Evolutionary conservation across 2,329 filamentous ascomycete species (phyloP).

Genomic region (Exophiala aquamarina): DNA sequence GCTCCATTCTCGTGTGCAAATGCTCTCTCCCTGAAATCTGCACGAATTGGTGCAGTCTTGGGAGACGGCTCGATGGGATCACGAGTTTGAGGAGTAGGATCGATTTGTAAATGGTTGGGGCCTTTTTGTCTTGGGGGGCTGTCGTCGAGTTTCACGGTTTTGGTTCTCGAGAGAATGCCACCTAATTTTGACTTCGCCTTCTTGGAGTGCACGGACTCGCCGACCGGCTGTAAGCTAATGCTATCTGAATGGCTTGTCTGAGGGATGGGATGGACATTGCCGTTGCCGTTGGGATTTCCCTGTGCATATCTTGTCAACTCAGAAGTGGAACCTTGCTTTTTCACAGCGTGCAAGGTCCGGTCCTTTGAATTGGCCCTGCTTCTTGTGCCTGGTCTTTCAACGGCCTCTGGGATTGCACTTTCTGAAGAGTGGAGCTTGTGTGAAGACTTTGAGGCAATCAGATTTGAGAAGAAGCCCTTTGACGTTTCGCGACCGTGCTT

Average conservation of each 20-base stretch:
- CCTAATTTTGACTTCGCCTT: slow-evolving; percentile 47
- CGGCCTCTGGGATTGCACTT: slow-evolving; percentile 35
- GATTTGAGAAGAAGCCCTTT: slow-evolving; percentile 47
- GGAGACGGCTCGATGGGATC: slow-evolving; percentile 28
- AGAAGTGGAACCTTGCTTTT: slow-evolving; percentile 42
- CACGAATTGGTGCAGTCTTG: slow-evolving; percentile 60
- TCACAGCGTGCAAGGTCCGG: slow-evolving; percentile 37
- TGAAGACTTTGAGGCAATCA: slow-evolving; percentile 47
- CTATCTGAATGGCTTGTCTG: slow-evolving; percentile 2
- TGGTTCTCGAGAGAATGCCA: slow-evolving; percentile 44
- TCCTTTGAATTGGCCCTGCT: slow-evolving; percentile 47
- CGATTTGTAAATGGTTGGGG: slow-evolving; percentile 22
- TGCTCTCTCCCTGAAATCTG: slow-evolving; percentile 61
- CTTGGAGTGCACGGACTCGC: slow-evolving; percentile 29
- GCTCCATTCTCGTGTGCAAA: slow-evolving; percentile 68
- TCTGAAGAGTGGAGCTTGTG: slow-evolving; percentile 44
- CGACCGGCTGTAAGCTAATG: slow-evolving; percentile 1
- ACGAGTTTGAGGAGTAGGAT: slow-evolving; percentile 30
- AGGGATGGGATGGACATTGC: no score
- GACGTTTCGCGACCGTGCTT: slow-evolving; percentile 46
- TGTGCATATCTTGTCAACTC: slow-evolving; percentile 38
- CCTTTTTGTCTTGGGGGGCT: slow-evolving; percentile 16
- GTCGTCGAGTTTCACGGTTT: slow-evolving; percentile 46
- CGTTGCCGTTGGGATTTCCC: slow-evolving; percentile 21
- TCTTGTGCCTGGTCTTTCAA: slow-evolving; percentile 22